Percentiles rank a stretch among this genome's conserved stretches.
These are phyloP conservation scores for Waltergamsia citrina DNA, from an alignment of 2,329 filamentous ascomycete genomes.

Conservation along the genomic window DNA sequence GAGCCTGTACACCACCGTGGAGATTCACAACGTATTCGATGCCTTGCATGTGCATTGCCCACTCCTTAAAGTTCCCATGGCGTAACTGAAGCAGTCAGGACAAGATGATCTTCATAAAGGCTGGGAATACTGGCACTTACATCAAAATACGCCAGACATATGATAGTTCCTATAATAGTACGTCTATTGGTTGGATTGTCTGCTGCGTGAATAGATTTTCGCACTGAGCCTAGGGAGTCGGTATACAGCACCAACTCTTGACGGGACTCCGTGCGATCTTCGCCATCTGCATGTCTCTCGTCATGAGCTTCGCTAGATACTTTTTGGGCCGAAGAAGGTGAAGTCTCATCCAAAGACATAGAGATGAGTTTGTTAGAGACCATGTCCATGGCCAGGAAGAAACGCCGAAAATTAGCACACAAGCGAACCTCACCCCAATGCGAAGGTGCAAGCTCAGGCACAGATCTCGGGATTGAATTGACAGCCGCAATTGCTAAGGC, in stretches of 20 bases:
- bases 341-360: slow-evolving; percentile 8
- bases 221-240: slow-evolving; percentile 7
- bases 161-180: slow-evolving; percentile 9
- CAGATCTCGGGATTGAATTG: not conserved
- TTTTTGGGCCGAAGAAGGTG: no score
- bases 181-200: slow-evolving; percentile 1
- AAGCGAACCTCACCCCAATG: slow-evolving; percentile 12
- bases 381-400: slow-evolving; percentile 12
- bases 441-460: not conserved
- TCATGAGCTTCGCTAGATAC: not conserved
- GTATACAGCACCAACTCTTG: slow-evolving; percentile 10
- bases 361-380: slow-evolving; percentile 9
- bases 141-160: slow-evolving; percentile 11
- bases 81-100: slow-evolving; percentile 8
- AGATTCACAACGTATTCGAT: slow-evolving; percentile 7
- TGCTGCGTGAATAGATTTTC: slow-evolving; percentile 3
- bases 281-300: not conserved
- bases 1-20: slow-evolving; percentile 6
- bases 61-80: slow-evolving; percentile 6
- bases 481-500: no score
- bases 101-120: accelerated
- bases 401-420: slow-evolving; percentile 9
- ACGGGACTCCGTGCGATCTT: not conserved
- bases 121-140: slow-evolving; percentile 6
- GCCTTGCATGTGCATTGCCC: slow-evolving; percentile 10